These are phyloP conservation scores for Daldinia vernicosa DNA, from an alignment of 495 filamentous ascomycete species.

Conservation along the genomic window DNA sequence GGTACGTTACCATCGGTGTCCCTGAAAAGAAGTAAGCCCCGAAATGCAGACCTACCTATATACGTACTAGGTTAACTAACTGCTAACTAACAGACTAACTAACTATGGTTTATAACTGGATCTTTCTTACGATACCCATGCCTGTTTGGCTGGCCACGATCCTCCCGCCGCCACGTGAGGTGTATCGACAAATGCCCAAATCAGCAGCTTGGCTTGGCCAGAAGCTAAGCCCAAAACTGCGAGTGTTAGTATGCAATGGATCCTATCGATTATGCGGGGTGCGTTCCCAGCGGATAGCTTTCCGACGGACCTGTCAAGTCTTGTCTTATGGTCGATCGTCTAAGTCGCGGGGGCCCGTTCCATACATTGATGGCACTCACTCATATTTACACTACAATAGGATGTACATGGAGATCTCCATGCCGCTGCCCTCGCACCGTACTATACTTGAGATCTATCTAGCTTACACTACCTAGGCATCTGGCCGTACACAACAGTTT, in stretches of 20 bases:
- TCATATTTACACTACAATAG: background rate
- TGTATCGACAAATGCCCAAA: constrained; percentile 21
- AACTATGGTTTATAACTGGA: constrained; percentile 18
- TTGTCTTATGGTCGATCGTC: constrained; percentile 15
- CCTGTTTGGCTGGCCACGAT: constrained; percentile 35
- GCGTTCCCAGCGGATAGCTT: constrained; percentile 41
- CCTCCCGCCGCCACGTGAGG: constrained; percentile 44
- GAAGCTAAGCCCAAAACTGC: constrained; percentile 31
- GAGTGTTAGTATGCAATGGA: constrained; percentile 30
- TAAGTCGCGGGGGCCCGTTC: constrained; percentile 27
- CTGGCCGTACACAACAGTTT: constrained; percentile 3
- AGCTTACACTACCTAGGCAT: background rate
- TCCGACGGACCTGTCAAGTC: constrained; percentile 35
- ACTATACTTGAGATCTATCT: constrained; percentile 24
- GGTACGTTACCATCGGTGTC: constrained; percentile 43
- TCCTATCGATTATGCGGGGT: constrained; percentile 39
- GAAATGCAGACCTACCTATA: too few species aligned
- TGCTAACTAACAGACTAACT: too few species aligned
- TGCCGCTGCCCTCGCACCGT: constrained; percentile 17
- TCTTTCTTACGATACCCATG: constrained; percentile 18
- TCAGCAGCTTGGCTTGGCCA: constrained; percentile 27
- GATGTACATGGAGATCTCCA: constrained; percentile 1
- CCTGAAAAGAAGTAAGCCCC: constrained; percentile 38
- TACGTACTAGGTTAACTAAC: too few species aligned
- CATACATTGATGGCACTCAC: constrained; percentile 1